phyloP scores from a whole-genome alignment of 768 basidiomycete genomes.

The Mrakia hoshinonis region DNA sequence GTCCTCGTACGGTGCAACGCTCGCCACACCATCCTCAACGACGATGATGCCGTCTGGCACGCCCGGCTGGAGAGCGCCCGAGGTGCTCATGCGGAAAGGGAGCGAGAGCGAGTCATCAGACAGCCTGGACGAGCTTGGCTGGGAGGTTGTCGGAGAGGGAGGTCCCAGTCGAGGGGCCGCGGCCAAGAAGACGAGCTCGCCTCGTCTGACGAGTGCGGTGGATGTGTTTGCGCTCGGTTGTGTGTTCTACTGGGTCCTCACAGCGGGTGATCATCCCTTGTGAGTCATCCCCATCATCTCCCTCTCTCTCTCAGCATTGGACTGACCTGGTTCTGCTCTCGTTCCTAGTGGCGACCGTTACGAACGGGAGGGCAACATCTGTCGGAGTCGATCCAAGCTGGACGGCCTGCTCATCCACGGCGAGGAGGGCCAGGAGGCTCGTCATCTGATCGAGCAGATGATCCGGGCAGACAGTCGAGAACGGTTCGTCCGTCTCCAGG shows the following conservation, averaged over 20 bases:
- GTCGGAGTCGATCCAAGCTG: conserved; percentile 62
- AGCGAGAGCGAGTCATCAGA: neutral
- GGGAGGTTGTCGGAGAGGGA: conserved; percentile 19
- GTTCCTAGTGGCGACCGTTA: conserved; percentile 61
- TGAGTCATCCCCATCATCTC: neutral
- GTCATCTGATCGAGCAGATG: conserved; percentile 69
- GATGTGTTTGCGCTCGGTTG: conserved; percentile 96
- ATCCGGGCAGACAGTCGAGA: conserved; percentile 62
- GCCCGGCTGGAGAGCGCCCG: conserved; percentile 94
- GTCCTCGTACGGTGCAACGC: conserved; percentile 89
- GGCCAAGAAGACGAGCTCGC: conserved; percentile 44
- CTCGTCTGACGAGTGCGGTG: conserved; percentile 76
- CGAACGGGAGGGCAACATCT: conserved; percentile 86
- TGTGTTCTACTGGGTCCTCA: conserved; percentile 85
- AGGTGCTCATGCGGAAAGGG: conserved; percentile 76
- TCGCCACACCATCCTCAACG: conserved; percentile 33
- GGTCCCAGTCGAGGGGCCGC: conserved; percentile 32
- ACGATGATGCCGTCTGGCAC: conserved; percentile 50
- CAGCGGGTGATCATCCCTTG: conserved; percentile 83
- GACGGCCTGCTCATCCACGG: conserved; percentile 68
- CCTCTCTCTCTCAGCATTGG: neutral
- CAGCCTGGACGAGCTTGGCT: neutral
- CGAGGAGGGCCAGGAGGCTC: conserved; percentile 88
- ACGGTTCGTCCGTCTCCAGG: conserved; percentile 50
- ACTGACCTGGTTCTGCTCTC: neutral